phyloP scores from a whole-genome alignment of 352 stramenopile species.

The Halophytophthora batemanensis region DNA sequence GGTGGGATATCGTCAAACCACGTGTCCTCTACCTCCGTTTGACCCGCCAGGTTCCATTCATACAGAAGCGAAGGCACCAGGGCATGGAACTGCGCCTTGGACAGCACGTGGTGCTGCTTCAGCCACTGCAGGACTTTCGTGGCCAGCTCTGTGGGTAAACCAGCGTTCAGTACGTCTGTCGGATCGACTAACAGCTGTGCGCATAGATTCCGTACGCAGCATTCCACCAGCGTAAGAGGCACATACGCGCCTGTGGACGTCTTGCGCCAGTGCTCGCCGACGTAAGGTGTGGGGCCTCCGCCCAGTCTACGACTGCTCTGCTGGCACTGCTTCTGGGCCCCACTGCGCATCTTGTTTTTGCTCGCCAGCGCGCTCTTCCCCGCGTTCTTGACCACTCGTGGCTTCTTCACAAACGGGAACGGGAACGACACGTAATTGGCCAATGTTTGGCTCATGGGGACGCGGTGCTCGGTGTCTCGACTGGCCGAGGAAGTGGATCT shows the following conservation, averaged over 20 bases:
- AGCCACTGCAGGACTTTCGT: slow-evolving; percentile 47
- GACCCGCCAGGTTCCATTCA: slow-evolving; percentile 54
- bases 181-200: slow-evolving; percentile 39
- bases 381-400: slow-evolving; percentile 1
- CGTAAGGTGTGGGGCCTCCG: slow-evolving; percentile 14
- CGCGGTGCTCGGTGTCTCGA: slow-evolving; percentile 7
- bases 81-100: slow-evolving; percentile 51
- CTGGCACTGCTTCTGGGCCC: slow-evolving; percentile 13
- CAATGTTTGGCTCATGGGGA: slow-evolving; percentile 49
- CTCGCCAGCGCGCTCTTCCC: slow-evolving; percentile 11
- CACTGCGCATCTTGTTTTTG: slow-evolving; percentile 8
- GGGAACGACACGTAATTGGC: slow-evolving; percentile 77
- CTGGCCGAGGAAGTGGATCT: slow-evolving; percentile 1
- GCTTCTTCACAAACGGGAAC: slow-evolving; percentile 66
- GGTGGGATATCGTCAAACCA: slow-evolving; percentile 64
- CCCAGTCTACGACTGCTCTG: background rate
- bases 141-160: slow-evolving; percentile 44
- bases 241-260: slow-evolving; percentile 33
- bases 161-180: slow-evolving; percentile 10
- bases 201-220: slow-evolving; percentile 51
- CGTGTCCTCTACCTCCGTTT: slow-evolving; percentile 47
- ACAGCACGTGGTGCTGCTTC: slow-evolving; percentile 48
- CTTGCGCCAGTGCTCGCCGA: slow-evolving; percentile 54
- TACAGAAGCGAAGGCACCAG: slow-evolving; percentile 50
- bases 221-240: slow-evolving; percentile 55